These are phyloP conservation scores for Dactylellina sp. DNA, from an alignment of 2,329 filamentous ascomycete species.

Conservation along the genomic window DNA sequence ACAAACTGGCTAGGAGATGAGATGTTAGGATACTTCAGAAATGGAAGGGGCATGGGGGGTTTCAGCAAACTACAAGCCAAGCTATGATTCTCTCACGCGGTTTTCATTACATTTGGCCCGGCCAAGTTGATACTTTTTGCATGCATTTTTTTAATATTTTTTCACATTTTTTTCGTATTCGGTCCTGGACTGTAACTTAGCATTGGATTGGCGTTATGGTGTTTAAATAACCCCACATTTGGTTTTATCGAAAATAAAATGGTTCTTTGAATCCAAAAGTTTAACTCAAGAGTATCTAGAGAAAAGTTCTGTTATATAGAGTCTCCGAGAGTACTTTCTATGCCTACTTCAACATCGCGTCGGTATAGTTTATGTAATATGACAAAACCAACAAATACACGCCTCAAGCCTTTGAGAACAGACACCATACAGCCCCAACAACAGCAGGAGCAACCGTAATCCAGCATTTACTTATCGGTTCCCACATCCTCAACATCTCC, in stretches of 20 bases:
- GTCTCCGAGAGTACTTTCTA: no score
- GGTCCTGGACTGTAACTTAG: conserved; percentile 15
- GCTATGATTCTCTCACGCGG: conserved; percentile 9
- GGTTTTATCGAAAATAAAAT: no score
- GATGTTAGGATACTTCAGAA: conserved; percentile 67
- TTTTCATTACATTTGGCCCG: background rate
- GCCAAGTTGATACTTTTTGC: background rate
- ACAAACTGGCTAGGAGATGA: conserved; percentile 68
- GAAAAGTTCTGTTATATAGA: no score
- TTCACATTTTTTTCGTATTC: background rate
- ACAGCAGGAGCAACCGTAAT: conserved; percentile 3
- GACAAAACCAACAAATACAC: no score
- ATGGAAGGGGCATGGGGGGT: conserved; percentile 62
- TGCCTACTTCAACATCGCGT: no score
- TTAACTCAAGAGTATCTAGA: no score
- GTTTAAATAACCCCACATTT: conserved; percentile 3
- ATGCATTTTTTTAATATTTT: no score
- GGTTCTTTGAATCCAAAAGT: no score
- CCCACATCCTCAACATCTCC: conserved; percentile 33
- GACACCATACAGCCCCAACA: background rate
- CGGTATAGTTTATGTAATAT: no score
- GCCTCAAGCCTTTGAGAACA: background rate
- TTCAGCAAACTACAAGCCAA: conserved; percentile 54
- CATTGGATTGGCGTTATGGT: conserved; percentile 42
- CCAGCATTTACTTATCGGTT: conserved; percentile 22